A percentile compares a stretch with the other conserved stretches of the same genome.
Conservation (phyloP, 139 green algal genomes). For the Volvox reticuliferus region DNA sequence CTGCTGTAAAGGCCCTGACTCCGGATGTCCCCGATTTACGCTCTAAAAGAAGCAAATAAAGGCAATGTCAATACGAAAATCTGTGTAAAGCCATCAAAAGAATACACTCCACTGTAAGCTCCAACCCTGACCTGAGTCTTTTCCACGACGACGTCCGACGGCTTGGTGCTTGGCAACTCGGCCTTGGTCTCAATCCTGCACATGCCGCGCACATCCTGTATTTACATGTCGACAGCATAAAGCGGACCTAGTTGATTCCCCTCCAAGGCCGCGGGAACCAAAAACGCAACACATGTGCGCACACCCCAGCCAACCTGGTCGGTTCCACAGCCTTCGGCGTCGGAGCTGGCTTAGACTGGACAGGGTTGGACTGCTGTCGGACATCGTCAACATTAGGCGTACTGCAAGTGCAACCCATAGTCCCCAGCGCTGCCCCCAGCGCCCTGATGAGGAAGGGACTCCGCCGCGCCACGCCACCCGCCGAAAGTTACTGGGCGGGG, state of each 20-base stretch:
- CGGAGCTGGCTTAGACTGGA: slow-evolving; percentile 10
- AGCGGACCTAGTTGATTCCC: neutral
- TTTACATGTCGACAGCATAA: neutral
- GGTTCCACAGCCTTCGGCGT: slow-evolving; percentile 35
- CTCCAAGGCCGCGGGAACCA: neutral
- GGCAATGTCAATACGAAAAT: too few species aligned
- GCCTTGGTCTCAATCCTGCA: slow-evolving; percentile 35
- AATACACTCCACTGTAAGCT: neutral
- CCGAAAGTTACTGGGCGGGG: neutral
- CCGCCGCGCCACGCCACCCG: neutral
- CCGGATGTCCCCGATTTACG: slow-evolving; percentile 17
- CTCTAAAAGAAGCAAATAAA: neutral
- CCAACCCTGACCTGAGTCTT: slow-evolving; percentile 27
- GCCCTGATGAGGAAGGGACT: neutral
- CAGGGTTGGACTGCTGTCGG: neutral
- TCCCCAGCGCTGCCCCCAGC: neutral
- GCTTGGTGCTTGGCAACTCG: slow-evolving; percentile 42
- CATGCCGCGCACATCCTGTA: neutral
- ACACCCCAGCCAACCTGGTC: slow-evolving; percentile 3
- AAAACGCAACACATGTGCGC: slow-evolving; percentile 18
- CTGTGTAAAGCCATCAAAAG: neutral
- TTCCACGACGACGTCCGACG: slow-evolving; percentile 40
- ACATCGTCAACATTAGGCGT: slow-evolving; percentile 11
- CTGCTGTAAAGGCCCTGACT: slow-evolving; percentile 9
- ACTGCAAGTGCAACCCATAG: slow-evolving; percentile 32